Evolutionary conservation across 495 filamentous ascomycete species (phyloP), one percentile per base, ranked within the genome.

Genomic region (Achaetomiella virescens): DNA sequence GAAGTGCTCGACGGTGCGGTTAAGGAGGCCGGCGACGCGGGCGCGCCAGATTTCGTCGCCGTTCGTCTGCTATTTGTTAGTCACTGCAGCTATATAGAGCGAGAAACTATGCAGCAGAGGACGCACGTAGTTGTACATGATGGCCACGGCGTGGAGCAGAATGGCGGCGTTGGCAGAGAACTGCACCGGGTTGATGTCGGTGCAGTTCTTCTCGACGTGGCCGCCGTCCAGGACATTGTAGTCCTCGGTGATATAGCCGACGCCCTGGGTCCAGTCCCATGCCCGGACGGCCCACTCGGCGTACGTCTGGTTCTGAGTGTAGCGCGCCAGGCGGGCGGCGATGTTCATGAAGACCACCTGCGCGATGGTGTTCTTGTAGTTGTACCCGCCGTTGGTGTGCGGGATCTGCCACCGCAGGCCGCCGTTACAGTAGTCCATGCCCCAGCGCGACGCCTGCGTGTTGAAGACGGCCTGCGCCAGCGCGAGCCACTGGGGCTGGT

Each of bases 321-420:
- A 90, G 25, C 81, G 74, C 1, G 84, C 88, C 12, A 92, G 71
- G 9, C 88, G 80, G 10, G 88, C 80, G 12, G 80, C 83, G 8
- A 92, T 70, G 59, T 88, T 86, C 66, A 90, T 83, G 61, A 89
- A 83, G 31, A 78, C 76, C 2, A 77, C 87, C 57, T 87, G 87
- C 2, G 82, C 81, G 54, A 88, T 78, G 20, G 83, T 79, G 63
- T 91, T 91, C 68, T 90, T 90, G 66, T 85, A 90, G 52, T 82
- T 75, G 67, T 86, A 93, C 5, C 90, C 90, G 18, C 73, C 80
- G 66, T 91, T 89, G 68, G 83, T 87, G 9, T 77, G 74, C 63
- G 80, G 86, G 47, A 92, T 85, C 73, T 95, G 89, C 90, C 90
- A 95, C 53, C 82, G 78, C 59, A 95, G 68, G 4, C 90, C 90